A percentile compares a stretch with the other conserved stretches of the same genome.
phyloP scores from a whole-genome alignment of 2,329 filamentous ascomycete species.

The Calonectria pteridis region DNA sequence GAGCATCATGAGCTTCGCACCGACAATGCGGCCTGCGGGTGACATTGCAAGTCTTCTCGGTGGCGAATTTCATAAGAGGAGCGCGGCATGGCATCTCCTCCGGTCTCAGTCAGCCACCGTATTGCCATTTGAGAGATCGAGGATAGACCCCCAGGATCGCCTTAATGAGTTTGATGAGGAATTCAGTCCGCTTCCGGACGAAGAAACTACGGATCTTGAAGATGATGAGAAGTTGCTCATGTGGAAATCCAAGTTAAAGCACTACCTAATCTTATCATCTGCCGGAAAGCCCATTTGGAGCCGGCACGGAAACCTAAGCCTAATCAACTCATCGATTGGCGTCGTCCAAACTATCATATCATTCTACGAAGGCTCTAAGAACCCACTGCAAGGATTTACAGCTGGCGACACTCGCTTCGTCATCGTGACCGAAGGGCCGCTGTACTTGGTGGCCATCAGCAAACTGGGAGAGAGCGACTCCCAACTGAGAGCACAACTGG shows the following conservation, averaged over 20 bases:
- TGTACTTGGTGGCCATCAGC: conserved; percentile 95
- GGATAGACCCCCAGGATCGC: conserved; percentile 59
- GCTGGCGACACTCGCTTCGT: conserved; percentile 91
- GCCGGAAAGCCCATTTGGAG: conserved; percentile 98
- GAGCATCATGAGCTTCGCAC: conserved; percentile 76
- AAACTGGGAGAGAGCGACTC: conserved; percentile 91
- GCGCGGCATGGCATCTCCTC: conserved; percentile 76
- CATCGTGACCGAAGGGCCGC: conserved; percentile 83
- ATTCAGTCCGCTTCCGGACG: conserved; percentile 80
- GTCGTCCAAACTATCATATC: conserved; percentile 98
- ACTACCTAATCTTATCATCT: conserved; percentile 95
- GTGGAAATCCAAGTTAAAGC: conserved; percentile 95
- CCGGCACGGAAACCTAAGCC: conserved; percentile 87
- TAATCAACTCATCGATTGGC: conserved; percentile 95
- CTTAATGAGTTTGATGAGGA: conserved; percentile 80
- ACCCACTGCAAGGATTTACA: conserved; percentile 84
- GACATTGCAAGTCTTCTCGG: conserved; percentile 87
- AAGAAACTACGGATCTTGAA: conserved; percentile 53
- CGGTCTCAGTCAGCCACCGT: conserved; percentile 71
- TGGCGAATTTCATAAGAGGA: conserved; percentile 75
- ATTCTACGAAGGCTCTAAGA: conserved; percentile 86
- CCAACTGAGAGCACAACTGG: conserved; percentile 88
- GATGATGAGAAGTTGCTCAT: conserved; percentile 73
- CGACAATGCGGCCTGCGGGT: conserved; percentile 71
- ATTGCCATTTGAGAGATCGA: conserved; percentile 70